Base-by-base conservation (phyloP, 306 rosid species). In the Sicyos baderoa region DNA sequence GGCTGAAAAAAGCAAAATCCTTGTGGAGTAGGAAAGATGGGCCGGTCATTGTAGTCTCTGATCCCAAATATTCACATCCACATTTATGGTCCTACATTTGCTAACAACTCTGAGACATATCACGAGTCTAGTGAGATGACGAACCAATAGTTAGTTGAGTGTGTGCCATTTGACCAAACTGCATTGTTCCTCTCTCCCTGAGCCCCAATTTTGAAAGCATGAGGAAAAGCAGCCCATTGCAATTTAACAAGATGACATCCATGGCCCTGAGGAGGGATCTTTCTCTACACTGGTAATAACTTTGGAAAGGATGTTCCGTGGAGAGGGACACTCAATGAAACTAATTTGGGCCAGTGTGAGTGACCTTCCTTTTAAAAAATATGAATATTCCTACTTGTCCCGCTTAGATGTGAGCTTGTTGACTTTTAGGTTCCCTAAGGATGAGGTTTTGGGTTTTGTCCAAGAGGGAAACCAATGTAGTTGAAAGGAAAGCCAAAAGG, bases 291-390 rank as follows among this genome's bases (percentile, higher is more conserved):
- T 54, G 60, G 60, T 21, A 54, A 54, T 54, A 11, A 54, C 23
- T 21, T 11, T 21, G 25, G 60, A 19, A 4, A 2, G 17, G 35
- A 55, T 55, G 22, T 55, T 55, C 25, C 4, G 7, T 22, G 11
- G 61, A 4, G 62, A 56, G 62, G 62, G 62, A 56, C 62, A 23
- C 62, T 56, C 37, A 14, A 13, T 56, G 40, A 11, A 56, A 56
- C 62, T 4, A 35, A 23, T 56, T 25, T 56, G 60, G 60, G 60
- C 29, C 16, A 54, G 21, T 54, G 9, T 56, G 12, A 56, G n/a
- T 4, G 4, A 1, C 56, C 56, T 10, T 52, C 22, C 56, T 52
- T 25, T 25, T 25, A 25, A 25, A 25, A 25, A 25, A 35, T 35
- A 37, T 37, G 44, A 37, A 37, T 37, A 5, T 37, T 37, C 5